Base-by-base conservation (phyloP, 2,329 filamentous ascomycete species). In the Hypoxylon sp. region DNA sequence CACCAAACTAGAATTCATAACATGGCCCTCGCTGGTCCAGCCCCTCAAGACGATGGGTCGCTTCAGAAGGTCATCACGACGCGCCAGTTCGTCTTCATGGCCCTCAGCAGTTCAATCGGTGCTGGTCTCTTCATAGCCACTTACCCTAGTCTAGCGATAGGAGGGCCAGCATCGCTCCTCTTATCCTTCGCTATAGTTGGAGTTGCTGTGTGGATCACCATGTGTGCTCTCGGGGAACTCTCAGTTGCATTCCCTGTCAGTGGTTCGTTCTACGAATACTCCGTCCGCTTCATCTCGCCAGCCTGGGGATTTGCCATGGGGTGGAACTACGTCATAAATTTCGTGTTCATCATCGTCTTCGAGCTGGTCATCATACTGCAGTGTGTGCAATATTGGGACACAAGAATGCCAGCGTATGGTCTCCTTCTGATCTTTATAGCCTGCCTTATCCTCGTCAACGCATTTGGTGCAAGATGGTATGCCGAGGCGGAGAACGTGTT, bases 401-500 rank as follows among this genome's bases (percentile, higher is more conserved):
- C 70, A 0, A 56, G 61, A 24, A 37, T 77, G 10, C 66, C 73
- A 8, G 70, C 75, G 2, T 70, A 70, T 6, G 72, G 67, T 17
- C 73, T 83, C 17, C 78, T 82, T 6, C 79, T 82, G 6, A 79
- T 81, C 5, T 78, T 81, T 67, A 76, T 85, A 42, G 69, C 80
- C 24, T 74, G 77, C 2, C 75, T 87, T 1, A 74, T 77, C 6
- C 61, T 78, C 19, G 81, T 85, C 56, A 81, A 84, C 57, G 74
- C 84, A 29, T 83, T 83, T 50, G 85, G 85, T 1, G 82, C 85
- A 6, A 77, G 73, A 46, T 81, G 80, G 68, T 84, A 81, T 67
- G 83, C 75, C 68, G 83, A 82, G 75, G 81, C 86, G 37, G 86
- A 88, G 73, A 87, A 87, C 61, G 71, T 82, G 15, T 82, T 88